Conservation (phyloP, 305 asterid species). For the Ilex paraguariensis region DNA sequence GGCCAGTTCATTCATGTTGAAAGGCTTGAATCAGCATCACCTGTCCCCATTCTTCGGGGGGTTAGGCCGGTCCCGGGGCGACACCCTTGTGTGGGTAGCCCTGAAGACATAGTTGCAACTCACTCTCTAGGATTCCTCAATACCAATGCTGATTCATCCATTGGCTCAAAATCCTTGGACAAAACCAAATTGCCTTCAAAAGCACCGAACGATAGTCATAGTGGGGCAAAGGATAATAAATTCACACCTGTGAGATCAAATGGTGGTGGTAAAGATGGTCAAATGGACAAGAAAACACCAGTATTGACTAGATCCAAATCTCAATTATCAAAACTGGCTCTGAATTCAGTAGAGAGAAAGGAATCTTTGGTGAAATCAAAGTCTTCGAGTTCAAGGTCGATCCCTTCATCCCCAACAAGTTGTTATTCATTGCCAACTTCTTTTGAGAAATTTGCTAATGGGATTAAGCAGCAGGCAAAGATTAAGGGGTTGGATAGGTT, state of each 20-base stretch:
- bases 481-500: conserved; percentile 66
- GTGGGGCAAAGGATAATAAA: conserved; percentile 39
- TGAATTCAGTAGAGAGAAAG: conserved; percentile 60
- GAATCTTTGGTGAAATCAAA: conserved; percentile 49
- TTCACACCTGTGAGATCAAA: conserved; percentile 31
- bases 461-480: conserved; percentile 76
- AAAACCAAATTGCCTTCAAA: conserved; percentile 37
- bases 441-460: conserved; percentile 84
- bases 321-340: conserved; percentile 57
- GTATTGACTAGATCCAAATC: conserved; percentile 73
- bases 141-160: conserved; percentile 43
- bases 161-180: conserved; percentile 31
- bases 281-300: conserved; percentile 43
- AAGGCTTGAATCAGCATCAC: conserved; percentile 89
- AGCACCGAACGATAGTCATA: conserved; percentile 20
- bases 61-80: conserved; percentile 86
- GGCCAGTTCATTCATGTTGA: conserved; percentile 94
- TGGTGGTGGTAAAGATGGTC: conserved; percentile 43
- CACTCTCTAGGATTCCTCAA: conserved; percentile 82
- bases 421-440: conserved; percentile 91
- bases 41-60: conserved; percentile 85
- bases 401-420: conserved; percentile 91
- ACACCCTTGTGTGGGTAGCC: conserved; percentile 95
- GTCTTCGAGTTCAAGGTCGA: conserved; percentile 70
- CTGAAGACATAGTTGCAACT: conserved; percentile 90